Base-by-base conservation (phyloP, 1,139 yeast species). In the Magnusiomyces clavatus region DNA sequence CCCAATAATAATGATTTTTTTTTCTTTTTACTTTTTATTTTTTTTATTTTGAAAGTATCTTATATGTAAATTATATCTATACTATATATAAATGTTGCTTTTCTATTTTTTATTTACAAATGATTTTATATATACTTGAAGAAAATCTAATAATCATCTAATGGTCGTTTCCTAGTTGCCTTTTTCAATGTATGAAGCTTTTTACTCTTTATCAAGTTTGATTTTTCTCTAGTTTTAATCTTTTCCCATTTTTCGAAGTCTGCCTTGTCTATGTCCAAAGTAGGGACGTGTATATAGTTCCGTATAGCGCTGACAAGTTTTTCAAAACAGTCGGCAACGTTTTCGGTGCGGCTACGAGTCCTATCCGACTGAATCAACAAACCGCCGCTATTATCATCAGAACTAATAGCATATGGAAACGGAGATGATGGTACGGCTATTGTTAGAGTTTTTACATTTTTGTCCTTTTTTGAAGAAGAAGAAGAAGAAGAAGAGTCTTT, bases 311-410 rank as follows among this genome's bases (percentile, higher is more conserved):
- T 61, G 2, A 78, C 69, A 24, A 87, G 72, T 62, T 84, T 83
- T 16, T 69, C 68, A 57, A 79, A 78, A 60, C 95, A 87, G 40
- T 77, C 77, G 10, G 72, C 73, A 13, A 78, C 65, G 61, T 87
- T 87, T 13, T 68, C 69, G 12, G 77, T 81, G 56, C 89, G 71
- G 41, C 79, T 80, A 37, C 96, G 66, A 3, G 78, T 69, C 11
- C 69, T 63, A 57, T 86, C 94, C 45, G 85, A 77, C 56, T 80
- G 85, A 2, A 87, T 74, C 10, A 84, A 67, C 0, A 87, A 56
- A 5, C 70, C 66, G 44, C 13, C 44, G n/a, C n/a, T n/a, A n/a
- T n/a, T n/a, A n/a, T n/a, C n/a, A 0, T 88, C 88, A 1, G 65
- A 62, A 54, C 77, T 77, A 1, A 83, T 81, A 53, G 79, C 74